phyloP scores from a whole-genome alignment of 2,329 filamentous ascomycete species.

The Pseudogymnoascus sp. region DNA sequence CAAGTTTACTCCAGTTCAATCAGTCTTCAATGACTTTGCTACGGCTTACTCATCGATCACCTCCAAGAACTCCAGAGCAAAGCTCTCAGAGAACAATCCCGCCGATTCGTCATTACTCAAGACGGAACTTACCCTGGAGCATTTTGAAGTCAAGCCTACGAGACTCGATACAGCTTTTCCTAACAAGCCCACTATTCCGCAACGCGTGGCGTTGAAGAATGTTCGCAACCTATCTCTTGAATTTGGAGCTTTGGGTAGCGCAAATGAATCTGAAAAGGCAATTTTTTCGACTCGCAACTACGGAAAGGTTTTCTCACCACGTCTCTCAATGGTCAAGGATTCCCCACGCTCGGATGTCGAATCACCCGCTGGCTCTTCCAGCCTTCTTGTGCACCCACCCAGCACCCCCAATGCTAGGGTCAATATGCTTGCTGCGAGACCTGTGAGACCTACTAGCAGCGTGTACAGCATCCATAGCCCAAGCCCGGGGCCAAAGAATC shows the following conservation, averaged over 20 bases:
- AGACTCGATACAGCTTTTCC: not conserved
- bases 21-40: conserved; percentile 24
- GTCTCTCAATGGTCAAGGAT: not conserved
- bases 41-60: conserved; percentile 26
- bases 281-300: not conserved
- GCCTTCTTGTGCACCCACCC: not conserved
- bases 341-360: not conserved
- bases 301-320: not conserved
- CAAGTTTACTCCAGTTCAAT: conserved; percentile 18
- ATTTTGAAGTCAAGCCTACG: not conserved
- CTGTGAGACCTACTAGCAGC: not conserved
- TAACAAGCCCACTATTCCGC: not conserved
- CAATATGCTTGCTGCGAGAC: not conserved
- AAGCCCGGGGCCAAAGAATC: not conserved
- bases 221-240: not conserved
- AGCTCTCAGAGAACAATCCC: not conserved
- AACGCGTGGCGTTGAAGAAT: not conserved
- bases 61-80: conserved; percentile 19
- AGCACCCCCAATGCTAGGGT: not conserved
- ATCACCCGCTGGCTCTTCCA: not conserved
- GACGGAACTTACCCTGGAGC: not conserved
- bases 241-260: not conserved
- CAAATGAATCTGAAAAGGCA: not conserved
- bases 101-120: not conserved
- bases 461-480: not conserved